Conservation (phyloP, 495 filamentous ascomycete species). For the Xylaria scruposa region DNA sequence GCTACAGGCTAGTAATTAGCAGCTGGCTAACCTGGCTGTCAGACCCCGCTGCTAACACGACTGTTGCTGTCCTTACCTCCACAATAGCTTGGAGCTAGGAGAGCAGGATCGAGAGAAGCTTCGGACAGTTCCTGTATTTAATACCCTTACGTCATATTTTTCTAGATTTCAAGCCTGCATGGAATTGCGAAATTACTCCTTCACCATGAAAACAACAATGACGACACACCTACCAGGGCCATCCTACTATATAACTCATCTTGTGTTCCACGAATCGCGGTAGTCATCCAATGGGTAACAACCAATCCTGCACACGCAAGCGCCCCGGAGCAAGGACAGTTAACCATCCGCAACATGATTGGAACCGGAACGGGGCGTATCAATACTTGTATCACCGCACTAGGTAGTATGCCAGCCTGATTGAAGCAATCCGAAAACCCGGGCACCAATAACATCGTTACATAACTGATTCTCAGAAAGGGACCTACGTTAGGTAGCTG, state of each 20-base stretch:
- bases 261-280: background rate
- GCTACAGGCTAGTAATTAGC: background rate
- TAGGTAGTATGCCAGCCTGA: background rate
- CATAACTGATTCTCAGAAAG: background rate
- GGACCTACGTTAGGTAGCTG: background rate
- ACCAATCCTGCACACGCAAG: slow-evolving; percentile 3
- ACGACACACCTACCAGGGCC: background rate
- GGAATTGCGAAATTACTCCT: background rate
- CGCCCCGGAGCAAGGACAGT: background rate
- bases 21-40: background rate
- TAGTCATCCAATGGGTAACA: background rate
- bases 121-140: background rate
- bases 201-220: background rate
- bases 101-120: background rate
- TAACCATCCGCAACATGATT: slow-evolving; percentile 6
- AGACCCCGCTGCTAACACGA: slow-evolving; percentile 1
- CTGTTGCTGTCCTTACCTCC: background rate
- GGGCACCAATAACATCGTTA: background rate
- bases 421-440: background rate
- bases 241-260: background rate
- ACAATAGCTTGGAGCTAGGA: background rate
- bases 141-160: background rate
- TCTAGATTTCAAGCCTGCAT: background rate
- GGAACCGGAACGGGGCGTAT: background rate
- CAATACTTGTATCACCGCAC: background rate